Conservation (phyloP, 2,329 filamentous ascomycete genomes). For the Cladophialophora bantiana region DNA sequence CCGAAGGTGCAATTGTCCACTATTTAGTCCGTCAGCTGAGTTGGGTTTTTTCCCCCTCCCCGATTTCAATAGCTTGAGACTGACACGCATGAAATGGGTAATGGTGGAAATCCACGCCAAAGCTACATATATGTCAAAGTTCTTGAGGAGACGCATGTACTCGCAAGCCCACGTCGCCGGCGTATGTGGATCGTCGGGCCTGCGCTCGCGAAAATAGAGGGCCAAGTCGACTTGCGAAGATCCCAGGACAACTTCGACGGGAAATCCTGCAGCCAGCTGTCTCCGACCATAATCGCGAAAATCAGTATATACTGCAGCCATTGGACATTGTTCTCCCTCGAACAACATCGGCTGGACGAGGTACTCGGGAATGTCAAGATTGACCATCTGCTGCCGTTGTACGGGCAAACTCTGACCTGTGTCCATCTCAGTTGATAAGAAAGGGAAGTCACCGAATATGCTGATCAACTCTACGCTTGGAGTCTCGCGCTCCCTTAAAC, state of each 20-base stretch:
- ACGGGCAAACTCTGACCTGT: not conserved
- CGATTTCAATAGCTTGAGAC: not conserved
- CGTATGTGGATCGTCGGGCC: constrained; percentile 20
- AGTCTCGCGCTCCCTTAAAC: constrained; percentile 9
- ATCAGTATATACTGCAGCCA: constrained; percentile 25
- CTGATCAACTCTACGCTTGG: constrained; percentile 16
- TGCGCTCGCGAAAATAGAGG: constrained; percentile 19
- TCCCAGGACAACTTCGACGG: constrained; percentile 16
- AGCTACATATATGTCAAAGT: constrained; percentile 23
- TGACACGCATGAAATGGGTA: constrained; percentile 29
- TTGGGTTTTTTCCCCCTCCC: not conserved
- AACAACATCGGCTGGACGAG: constrained; percentile 23
- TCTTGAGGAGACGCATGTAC: constrained; percentile 25
- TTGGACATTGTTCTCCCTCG: constrained; percentile 24
- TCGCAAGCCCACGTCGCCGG: constrained; percentile 27
- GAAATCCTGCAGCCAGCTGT: constrained; percentile 21
- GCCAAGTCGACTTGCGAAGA: constrained; percentile 15
- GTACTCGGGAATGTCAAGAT: constrained; percentile 21
- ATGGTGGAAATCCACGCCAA: constrained; percentile 20
- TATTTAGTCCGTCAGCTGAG: constrained; percentile 3
- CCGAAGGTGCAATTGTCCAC: constrained; percentile 27
- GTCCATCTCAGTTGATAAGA: not conserved
- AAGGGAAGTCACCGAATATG: constrained; percentile 18
- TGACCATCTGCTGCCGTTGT: not conserved
- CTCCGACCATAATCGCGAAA: constrained; percentile 25